Base-by-base conservation (phyloP, 169 alveolate species). In the Babesia gibsoni region DNA sequence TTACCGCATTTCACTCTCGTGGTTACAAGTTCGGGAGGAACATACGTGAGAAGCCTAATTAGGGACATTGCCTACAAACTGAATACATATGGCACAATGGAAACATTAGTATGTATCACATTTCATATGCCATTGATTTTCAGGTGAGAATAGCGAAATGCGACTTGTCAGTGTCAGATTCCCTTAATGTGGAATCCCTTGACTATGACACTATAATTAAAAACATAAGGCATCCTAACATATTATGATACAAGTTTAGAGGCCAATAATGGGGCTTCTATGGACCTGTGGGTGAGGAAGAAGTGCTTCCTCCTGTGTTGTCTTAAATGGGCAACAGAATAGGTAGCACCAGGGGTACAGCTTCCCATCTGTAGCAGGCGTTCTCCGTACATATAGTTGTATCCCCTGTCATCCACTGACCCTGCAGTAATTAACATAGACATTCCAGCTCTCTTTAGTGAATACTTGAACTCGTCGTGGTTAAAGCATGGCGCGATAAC, bases 31-130 rank as follows among this genome's bases (percentile, higher is more conserved):
- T 87, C 92, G 20, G 84, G 89, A 18, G 92, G 92, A 16, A 87
- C 90, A 23, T 87, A 87, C 69, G 81, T 87, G 59, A 61, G 92
- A 48, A 83, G 89, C 64, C 52, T 87, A 18, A 61, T 87, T 53
- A 50, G 89, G 25, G 92, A 87, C 37, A 59, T 87, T 46, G 90
- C 89, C 18, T 52, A 64, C 52, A 67, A 81, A 20, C 46, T 87
- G 6, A 81, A 81, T 49, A 67, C 87, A 0, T 33, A 65, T 20
- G 92, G 84, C 16, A 87, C 92, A 12, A 52, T 78, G 75, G 36
- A 49, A 12, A 73, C 84, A 16, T 67, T 87, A 72, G 88, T 79
- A 59, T 2, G 65, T 50, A 1, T 35, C 3, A 10, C 12, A 4
- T 3, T 32, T 30, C 30, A 33, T 16, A n/a, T 2, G 12, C 20